phyloP scores from a whole-genome alignment of 2,329 filamentous ascomycete species.

The Scopulariopsis brevicaulis region DNA sequence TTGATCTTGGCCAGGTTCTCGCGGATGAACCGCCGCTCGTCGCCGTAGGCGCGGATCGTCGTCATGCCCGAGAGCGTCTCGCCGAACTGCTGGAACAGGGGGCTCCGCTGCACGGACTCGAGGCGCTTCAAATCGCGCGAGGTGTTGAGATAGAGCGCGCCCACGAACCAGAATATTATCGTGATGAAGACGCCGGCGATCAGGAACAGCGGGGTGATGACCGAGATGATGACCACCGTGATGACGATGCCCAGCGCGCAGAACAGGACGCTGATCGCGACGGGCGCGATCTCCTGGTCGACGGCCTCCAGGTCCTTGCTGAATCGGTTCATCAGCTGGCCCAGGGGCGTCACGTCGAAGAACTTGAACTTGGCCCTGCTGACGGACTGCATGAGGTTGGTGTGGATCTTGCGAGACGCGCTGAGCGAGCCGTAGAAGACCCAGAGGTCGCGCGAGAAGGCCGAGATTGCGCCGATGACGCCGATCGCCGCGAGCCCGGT shows the following conservation, averaged over 20 bases:
- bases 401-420: conserved; percentile 77
- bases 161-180: conserved; percentile 69
- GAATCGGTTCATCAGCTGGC: conserved; percentile 96
- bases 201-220: conserved; percentile 84
- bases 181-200: conserved; percentile 80
- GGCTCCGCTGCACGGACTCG: conserved; percentile 88
- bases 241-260: conserved; percentile 60
- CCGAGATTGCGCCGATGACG: conserved; percentile 64
- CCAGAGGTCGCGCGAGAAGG: conserved; percentile 72
- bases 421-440: conserved; percentile 86
- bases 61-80: conserved; percentile 92
- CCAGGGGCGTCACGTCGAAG: conserved; percentile 91
- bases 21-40: conserved; percentile 83
- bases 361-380: conserved; percentile 92
- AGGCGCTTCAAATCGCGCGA: conserved; percentile 94
- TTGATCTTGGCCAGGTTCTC: conserved; percentile 87
- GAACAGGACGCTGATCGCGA: conserved; percentile 68
- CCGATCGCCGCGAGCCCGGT: conserved; percentile 73
- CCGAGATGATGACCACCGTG: conserved; percentile 76
- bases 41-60: conserved; percentile 92
- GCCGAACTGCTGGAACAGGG: conserved; percentile 94
- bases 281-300: conserved; percentile 89
- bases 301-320: conserved; percentile 94
- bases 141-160: conserved; percentile 77
- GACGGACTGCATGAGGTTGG: conserved; percentile 64